Conservation (phyloP, 1,139 yeast genomes). For the Sugiyamaella xylanicola region DNA sequence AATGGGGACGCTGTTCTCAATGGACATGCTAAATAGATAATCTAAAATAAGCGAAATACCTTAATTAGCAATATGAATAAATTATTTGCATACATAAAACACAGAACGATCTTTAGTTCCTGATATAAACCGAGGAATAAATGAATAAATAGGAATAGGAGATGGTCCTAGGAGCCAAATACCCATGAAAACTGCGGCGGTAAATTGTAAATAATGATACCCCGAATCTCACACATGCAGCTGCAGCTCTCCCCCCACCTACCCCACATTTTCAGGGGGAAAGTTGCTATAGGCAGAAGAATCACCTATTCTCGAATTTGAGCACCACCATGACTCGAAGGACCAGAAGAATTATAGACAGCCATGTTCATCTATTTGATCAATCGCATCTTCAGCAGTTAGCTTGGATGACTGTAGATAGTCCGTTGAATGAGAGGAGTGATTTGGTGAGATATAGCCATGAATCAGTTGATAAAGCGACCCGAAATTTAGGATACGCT, state of each 20-base stretch:
- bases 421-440: conserved; percentile 30
- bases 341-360: conserved; percentile 33
- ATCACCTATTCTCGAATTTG: background rate
- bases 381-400: conserved; percentile 31
- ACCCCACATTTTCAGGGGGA: background rate
- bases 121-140: no score
- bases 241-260: background rate
- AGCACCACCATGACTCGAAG: background rate
- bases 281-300: background rate
- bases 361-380: conserved; percentile 44
- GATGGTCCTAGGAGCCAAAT: no score
- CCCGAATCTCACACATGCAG: no score
- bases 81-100: no score
- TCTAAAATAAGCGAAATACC: no score
- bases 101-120: no score
- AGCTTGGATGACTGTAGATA: conserved; percentile 42
- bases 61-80: no score
- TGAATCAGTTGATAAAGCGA: conserved; percentile 9
- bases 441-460: conserved; percentile 34
- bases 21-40: background rate
- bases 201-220: background rate
- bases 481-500: conserved; percentile 1
- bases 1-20: background rate
- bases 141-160: no score
- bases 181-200: no score